These are phyloP conservation scores for Micromonas commoda DNA, from an alignment of 139 green algal species.

Conservation along the genomic window DNA sequence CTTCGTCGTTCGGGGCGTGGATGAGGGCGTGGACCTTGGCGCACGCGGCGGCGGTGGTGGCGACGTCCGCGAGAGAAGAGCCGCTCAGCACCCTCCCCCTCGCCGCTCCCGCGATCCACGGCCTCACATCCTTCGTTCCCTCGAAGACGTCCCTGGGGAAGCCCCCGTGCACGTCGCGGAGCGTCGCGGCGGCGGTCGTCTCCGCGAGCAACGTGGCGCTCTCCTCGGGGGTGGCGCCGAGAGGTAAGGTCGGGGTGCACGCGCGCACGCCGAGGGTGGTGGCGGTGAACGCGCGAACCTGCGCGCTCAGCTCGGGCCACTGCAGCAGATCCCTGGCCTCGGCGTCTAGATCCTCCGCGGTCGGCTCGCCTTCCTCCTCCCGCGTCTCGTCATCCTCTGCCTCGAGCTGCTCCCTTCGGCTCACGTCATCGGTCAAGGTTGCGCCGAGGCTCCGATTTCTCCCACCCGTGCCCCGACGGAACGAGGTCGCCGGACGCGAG, in stretches of 20 bases:
- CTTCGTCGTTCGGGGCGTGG: neutral
- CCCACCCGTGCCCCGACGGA: no score
- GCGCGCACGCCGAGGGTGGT: neutral
- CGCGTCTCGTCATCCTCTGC: neutral
- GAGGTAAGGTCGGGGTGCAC: neutral
- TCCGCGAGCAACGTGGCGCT: neutral
- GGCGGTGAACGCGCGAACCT: neutral
- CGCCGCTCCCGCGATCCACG: neutral
- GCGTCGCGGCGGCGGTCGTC: neutral
- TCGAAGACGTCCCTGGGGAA: neutral
- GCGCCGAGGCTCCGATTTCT: neutral
- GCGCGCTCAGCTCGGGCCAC: neutral
- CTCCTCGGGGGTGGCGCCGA: neutral
- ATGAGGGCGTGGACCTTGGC: neutral
- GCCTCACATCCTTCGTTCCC: neutral
- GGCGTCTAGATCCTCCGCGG: conserved; percentile 7
- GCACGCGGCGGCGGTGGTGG: neutral
- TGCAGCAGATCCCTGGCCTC: neutral
- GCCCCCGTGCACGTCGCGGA: neutral
- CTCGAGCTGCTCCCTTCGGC: neutral
- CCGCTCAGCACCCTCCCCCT: conserved; percentile 4
- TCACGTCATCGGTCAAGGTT: neutral
- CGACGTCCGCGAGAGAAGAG: neutral
- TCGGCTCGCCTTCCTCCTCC: neutral
- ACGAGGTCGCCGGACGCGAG: no score